A percentile compares a stretch with the other conserved stretches of the same genome.
These are phyloP conservation scores for Fusarium neocosmosporiellum DNA, from an alignment of 2,329 filamentous ascomycete species.

Conservation along the genomic window DNA sequence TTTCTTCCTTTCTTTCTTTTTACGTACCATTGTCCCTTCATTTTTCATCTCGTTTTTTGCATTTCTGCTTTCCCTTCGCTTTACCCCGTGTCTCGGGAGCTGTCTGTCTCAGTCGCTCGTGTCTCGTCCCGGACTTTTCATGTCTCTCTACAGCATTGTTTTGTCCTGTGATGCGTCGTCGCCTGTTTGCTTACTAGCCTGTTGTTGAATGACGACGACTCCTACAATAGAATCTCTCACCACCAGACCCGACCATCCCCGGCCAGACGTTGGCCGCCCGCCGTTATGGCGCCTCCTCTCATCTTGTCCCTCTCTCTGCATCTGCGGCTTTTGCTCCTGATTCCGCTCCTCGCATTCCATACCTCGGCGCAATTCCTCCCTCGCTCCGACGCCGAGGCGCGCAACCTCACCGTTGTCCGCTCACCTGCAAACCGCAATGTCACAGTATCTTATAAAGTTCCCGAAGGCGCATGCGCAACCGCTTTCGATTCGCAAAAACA, in stretches of 20 bases:
- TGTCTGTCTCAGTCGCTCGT: constrained; percentile 18
- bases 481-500: constrained; percentile 74
- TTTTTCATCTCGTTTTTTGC: constrained; percentile 9
- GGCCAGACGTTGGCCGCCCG: neutral
- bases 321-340: constrained; percentile 26
- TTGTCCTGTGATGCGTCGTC: constrained; percentile 21
- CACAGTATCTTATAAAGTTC: constrained; percentile 74
- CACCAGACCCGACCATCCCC: neutral
- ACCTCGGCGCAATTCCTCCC: constrained; percentile 49
- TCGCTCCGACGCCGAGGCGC: constrained; percentile 40
- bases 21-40: neutral
- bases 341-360: constrained; percentile 26
- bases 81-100: constrained; percentile 12
- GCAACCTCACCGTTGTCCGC: constrained; percentile 65
- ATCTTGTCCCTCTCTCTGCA: constrained; percentile 8
- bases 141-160: constrained; percentile 11
- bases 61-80: neutral
- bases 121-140: constrained; percentile 10
- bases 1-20: constrained; percentile 1
- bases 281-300: constrained; percentile 27
- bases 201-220: constrained; percentile 38
- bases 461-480: constrained; percentile 71
- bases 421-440: constrained; percentile 73
- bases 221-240: constrained; percentile 29
- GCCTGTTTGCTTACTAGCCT: constrained; percentile 15